Conservation (phyloP, 306 rosid species). For the Abrus pulchellus region DNA sequence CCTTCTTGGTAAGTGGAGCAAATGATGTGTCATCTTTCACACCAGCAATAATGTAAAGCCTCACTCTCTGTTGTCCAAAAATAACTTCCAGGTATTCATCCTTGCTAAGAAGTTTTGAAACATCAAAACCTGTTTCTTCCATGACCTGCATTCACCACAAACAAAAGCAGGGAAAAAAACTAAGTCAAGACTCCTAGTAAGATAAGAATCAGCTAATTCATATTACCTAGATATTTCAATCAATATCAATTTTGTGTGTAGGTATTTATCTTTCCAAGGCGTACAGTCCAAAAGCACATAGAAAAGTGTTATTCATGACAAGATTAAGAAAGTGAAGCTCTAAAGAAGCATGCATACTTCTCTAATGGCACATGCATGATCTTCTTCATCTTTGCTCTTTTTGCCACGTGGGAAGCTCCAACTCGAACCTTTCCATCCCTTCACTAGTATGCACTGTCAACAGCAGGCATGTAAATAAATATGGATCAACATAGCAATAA, state of each 20-base stretch:
- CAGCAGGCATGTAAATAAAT: constrained; percentile 46
- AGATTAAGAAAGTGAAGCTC: constrained; percentile 25
- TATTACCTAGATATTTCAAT: constrained; percentile 15
- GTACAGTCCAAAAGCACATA: constrained; percentile 30
- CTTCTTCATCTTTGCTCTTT: constrained; percentile 98
- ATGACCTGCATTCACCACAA: constrained; percentile 71
- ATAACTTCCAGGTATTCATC: constrained; percentile 81
- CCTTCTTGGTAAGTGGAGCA: constrained; percentile 97
- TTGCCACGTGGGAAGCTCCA: constrained; percentile 99
- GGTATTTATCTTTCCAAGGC: constrained; percentile 23
- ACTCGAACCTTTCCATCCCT: constrained; percentile 99
- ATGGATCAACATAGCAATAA: constrained; percentile 24
- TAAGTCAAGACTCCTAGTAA: constrained; percentile 28
- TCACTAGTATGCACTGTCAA: constrained; percentile 90
- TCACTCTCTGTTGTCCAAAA: constrained; percentile 96
- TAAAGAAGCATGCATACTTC: constrained; percentile 69
- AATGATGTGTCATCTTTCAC: constrained; percentile 90
- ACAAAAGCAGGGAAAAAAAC: constrained; percentile 42
- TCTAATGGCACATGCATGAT: constrained; percentile 94
- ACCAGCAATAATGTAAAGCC: constrained; percentile 91
- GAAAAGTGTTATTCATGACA: constrained; percentile 5
- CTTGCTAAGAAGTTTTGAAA: constrained; percentile 70
- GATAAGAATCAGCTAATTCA: constrained; percentile 21
- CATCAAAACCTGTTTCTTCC: constrained; percentile 98
- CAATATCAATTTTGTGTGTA: constrained; percentile 30